Evolutionary conservation across 495 filamentous ascomycete genomes (phyloP), one percentile per base, ranked within the genome.

Genomic region (Trichoderma orchidacearum): DNA sequence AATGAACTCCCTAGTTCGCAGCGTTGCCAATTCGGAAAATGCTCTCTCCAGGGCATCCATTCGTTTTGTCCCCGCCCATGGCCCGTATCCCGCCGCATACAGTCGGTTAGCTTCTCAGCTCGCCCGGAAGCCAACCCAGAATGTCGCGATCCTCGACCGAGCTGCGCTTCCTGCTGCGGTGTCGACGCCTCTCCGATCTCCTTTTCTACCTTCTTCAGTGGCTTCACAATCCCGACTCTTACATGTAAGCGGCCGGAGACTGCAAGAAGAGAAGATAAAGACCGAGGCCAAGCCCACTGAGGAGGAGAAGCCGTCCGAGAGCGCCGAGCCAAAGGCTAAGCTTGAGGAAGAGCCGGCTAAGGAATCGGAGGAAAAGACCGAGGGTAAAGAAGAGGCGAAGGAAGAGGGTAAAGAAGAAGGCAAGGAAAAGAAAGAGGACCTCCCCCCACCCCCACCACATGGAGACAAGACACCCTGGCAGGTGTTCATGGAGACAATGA

Each of bases 401-500:
- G 69, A 76, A 28, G 70, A 76, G 41, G 69, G 65, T 63, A 74
- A 64, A 62, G 62, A 71, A 62, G 60, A 68, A 60, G 64, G 73
- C 66, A 68, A 81, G 31, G 68, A 85, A 62, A 77, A 83, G 61
- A 78, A 84, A 59, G 82, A 91, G 67, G 84, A 92, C 59, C 75
- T 82, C n/a, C 86, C 93, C 7, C 86, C 87, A 21, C 94, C 92
- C 6, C 92, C 93, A 21, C 93, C 93, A 6, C 94, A 98, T 63
- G 94, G 93, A 58, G 89, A 95, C 71, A 98, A 98, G 74, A 87
- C 92, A 7, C 93, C 93, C 30, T 96, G 93, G 88, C 89, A 96
- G 70, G 93, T 98, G 35, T 98, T 98, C 76, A 87, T 89, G 58
- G 93, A 98, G 62, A 98, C 93, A 55, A 81, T 98, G 68, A 82